These are phyloP conservation scores for Calonectria honghensis DNA, from an alignment of 2,329 filamentous ascomycete species.

Conservation along the genomic window DNA sequence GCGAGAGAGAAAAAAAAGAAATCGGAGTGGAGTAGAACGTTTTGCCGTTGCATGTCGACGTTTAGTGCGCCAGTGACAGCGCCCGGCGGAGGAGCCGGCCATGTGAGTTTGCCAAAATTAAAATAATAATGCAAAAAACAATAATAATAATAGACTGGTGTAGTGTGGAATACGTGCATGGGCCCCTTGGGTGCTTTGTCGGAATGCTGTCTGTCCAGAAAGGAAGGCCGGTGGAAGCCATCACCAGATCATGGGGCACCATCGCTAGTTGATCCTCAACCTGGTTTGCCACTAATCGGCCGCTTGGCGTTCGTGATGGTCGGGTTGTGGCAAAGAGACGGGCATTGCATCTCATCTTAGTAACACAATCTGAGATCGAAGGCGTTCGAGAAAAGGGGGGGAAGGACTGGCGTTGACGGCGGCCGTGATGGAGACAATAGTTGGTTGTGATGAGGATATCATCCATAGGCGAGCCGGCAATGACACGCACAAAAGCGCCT, in stretches of 20 bases:
- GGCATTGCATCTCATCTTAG: conserved; percentile 37
- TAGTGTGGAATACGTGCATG: conserved; percentile 23
- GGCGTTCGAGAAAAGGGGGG: conserved; percentile 26
- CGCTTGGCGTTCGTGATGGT: conserved; percentile 1
- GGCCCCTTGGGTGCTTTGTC: conserved; percentile 41
- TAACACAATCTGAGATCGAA: conserved; percentile 39
- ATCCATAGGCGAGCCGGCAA: conserved; percentile 21
- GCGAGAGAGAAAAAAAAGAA: conserved; percentile 9
- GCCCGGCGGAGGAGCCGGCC: conserved; percentile 29
- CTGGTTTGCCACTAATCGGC: conserved; percentile 30
- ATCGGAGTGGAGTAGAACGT: conserved; percentile 26
- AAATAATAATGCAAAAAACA: background rate
- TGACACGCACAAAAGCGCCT: conserved; percentile 18
- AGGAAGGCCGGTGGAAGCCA: conserved; percentile 46
- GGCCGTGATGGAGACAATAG: conserved; percentile 2
- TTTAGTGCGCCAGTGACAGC: conserved; percentile 36
- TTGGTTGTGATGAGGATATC: conserved; percentile 21
- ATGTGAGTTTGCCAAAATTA: conserved; percentile 16
- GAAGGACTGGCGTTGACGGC: conserved; percentile 7
- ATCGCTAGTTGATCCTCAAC: conserved; percentile 30
- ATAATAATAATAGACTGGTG: background rate
- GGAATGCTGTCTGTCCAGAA: conserved; percentile 34
- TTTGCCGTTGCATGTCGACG: conserved; percentile 28
- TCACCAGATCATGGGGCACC: conserved; percentile 45
- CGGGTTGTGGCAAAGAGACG: conserved; percentile 29